A percentile compares a stretch with the other conserved stretches of the same genome.
Conservation (phyloP, 2,329 filamentous ascomycete genomes). For the Paracoccidioides lutzii region DNA sequence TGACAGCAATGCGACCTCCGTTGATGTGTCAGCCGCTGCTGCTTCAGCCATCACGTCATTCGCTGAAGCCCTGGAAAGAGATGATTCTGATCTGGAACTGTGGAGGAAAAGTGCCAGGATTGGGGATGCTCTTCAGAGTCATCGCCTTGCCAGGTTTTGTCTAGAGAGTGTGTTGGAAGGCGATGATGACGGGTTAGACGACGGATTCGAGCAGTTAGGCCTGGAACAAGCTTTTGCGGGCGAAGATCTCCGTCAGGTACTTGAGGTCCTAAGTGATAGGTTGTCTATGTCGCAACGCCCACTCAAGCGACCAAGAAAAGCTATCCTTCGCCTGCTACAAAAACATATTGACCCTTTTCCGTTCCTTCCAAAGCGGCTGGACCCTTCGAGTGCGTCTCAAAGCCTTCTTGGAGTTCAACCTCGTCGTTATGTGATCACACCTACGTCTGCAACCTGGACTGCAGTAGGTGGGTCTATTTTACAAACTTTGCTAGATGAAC, state of each 20-base stretch:
- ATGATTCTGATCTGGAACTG: conserved; percentile 51
- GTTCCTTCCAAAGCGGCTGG: conserved; percentile 23
- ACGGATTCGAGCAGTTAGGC: conserved; percentile 44
- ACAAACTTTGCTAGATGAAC: conserved; percentile 30
- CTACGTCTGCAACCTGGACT: conserved; percentile 31
- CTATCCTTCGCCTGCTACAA: conserved; percentile 40
- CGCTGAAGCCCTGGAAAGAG: conserved; percentile 50
- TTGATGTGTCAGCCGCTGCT: conserved; percentile 25
- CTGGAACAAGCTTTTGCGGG: conserved; percentile 43
- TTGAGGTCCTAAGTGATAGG: conserved; percentile 41
- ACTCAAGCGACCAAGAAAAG: conserved; percentile 37
- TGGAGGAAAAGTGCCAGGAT: conserved; percentile 50
- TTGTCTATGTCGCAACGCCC: conserved; percentile 42
- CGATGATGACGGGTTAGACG: conserved; percentile 44
- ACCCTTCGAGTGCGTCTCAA: conserved; percentile 5
- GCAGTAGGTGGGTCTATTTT: conserved; percentile 38
- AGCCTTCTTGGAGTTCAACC: conserved; percentile 26
- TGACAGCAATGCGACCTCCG: conserved; percentile 11
- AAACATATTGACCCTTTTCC: conserved; percentile 43
- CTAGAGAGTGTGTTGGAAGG: conserved; percentile 51
- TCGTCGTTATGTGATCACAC: conserved; percentile 27
- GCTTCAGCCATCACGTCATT: conserved; percentile 40
- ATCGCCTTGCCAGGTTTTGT: conserved; percentile 47
- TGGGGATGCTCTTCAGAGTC: conserved; percentile 44
- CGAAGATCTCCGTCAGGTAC: conserved; percentile 38